These are phyloP conservation scores for Alopecurus myosuroides DNA, from an alignment of 176 grass and related monocot genomes.

Conservation along the genomic window DNA sequence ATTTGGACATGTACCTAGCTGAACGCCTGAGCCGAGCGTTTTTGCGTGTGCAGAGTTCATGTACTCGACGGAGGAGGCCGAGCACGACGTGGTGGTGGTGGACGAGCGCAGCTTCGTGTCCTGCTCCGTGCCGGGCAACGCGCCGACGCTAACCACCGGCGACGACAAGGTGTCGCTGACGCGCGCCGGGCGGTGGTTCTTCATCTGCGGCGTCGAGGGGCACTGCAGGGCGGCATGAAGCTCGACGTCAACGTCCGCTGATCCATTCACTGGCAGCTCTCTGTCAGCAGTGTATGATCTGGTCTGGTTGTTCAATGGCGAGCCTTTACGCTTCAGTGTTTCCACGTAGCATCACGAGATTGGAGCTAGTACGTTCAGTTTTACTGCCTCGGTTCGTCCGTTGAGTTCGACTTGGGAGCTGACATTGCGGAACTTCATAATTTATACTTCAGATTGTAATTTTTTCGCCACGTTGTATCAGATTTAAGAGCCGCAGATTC, in stretches of 20 bases:
- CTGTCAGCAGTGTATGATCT: neutral
- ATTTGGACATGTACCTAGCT: neutral
- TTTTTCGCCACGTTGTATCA: too few relatives aligned
- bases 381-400: too few relatives aligned
- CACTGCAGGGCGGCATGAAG: conserved; percentile 25
- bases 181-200: neutral
- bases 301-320: too few relatives aligned
- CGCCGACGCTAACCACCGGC: conserved; percentile 12
- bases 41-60: conserved; percentile 9
- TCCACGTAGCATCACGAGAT: too few relatives aligned
- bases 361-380: too few relatives aligned
- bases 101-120: neutral
- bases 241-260: too few relatives aligned
- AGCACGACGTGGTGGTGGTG: conserved; percentile 19
- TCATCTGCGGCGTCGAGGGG: conserved; percentile 21
- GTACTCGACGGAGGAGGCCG: conserved; percentile 9
- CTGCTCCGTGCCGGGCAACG: neutral
- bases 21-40: too few relatives aligned
- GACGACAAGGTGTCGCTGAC: conserved; percentile 25
- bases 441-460: too few relatives aligned
- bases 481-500: too few relatives aligned
- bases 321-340: too few relatives aligned
- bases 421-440: too few relatives aligned
- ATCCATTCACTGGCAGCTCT: neutral
- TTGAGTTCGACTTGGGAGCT: too few relatives aligned